These are phyloP conservation scores for Cladosporium velox DNA, from an alignment of 2,329 filamentous ascomycete genomes.

Conservation along the genomic window DNA sequence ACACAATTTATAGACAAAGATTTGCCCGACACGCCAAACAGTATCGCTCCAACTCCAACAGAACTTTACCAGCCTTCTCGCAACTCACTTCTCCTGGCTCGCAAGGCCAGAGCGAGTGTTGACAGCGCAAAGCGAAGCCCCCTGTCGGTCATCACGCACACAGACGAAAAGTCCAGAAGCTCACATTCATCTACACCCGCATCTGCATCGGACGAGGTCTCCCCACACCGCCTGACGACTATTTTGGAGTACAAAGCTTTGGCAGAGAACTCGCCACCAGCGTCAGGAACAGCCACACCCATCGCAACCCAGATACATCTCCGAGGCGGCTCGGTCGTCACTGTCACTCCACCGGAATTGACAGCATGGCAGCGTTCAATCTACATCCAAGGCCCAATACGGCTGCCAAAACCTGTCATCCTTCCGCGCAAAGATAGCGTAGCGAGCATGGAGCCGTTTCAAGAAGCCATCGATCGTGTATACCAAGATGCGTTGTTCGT, in stretches of 20 bases:
- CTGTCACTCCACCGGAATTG: constrained; percentile 38
- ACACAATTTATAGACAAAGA: constrained; percentile 29
- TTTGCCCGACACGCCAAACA: constrained; percentile 30
- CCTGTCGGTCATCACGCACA: constrained; percentile 29
- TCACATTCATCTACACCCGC: neutral
- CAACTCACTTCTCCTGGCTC: neutral
- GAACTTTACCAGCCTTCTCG: constrained; percentile 28
- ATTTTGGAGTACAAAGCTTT: constrained; percentile 27
- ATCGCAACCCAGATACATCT: constrained; percentile 36
- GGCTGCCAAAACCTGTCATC: constrained; percentile 38
- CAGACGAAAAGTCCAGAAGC: constrained; percentile 22
- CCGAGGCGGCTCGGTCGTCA: constrained; percentile 38
- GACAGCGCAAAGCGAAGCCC: constrained; percentile 26
- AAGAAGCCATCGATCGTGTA: constrained; percentile 36
- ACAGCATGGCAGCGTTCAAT: constrained; percentile 38
- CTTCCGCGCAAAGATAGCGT: constrained; percentile 44
- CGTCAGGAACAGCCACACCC: constrained; percentile 28
- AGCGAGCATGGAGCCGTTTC: constrained; percentile 44
- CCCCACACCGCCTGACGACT: constrained; percentile 26
- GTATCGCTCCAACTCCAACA: constrained; percentile 27
- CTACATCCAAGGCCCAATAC: constrained; percentile 47
- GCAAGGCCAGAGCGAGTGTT: neutral
- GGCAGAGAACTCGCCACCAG: constrained; percentile 28
- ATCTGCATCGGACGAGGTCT: constrained; percentile 17
- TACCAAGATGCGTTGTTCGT: constrained; percentile 33